Percentiles rank a stretch among this genome's conserved stretches.
These are phyloP conservation scores for Nakaseomyces bracarensis DNA, from an alignment of 1,139 yeast species.

Conservation along the genomic window DNA sequence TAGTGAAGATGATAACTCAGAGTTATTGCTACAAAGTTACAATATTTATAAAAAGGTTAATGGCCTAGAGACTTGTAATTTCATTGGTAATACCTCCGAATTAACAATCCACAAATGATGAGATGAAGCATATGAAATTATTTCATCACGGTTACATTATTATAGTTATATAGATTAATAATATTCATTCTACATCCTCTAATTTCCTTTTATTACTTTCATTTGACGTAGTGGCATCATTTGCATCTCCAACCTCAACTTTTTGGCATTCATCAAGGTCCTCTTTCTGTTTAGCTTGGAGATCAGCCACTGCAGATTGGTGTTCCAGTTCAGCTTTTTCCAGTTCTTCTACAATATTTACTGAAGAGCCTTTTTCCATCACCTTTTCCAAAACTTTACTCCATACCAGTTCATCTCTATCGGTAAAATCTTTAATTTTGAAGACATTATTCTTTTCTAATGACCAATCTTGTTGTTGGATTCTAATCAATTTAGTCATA, in stretches of 20 bases:
- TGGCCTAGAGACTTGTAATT: conserved; percentile 41
- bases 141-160: background rate
- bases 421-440: conserved; percentile 53
- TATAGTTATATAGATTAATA: background rate
- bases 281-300: background rate
- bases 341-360: conserved; percentile 32
- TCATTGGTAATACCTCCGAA: conserved; percentile 34
- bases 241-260: background rate
- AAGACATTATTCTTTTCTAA: conserved; percentile 60
- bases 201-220: conserved; percentile 1
- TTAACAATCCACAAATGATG: conserved; percentile 9
- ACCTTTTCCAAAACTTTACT: conserved; percentile 52
- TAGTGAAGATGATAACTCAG: conserved; percentile 25
- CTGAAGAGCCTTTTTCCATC: conserved; percentile 34
- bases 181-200: conserved; percentile 2
- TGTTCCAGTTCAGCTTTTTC: conserved; percentile 15
- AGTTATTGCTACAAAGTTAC: conserved; percentile 41
- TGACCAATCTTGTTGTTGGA: conserved; percentile 76
- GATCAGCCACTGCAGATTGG: background rate
- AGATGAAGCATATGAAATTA: conserved; percentile 1
- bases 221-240: background rate
- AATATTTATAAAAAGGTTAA: conserved; percentile 35
- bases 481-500: conserved; percentile 76
- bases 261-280: background rate
- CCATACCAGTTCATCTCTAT: conserved; percentile 52